These are phyloP conservation scores for Symbiodinium pilosum DNA, from an alignment of 73 alveolate genomes.

Conservation along the genomic window DNA sequence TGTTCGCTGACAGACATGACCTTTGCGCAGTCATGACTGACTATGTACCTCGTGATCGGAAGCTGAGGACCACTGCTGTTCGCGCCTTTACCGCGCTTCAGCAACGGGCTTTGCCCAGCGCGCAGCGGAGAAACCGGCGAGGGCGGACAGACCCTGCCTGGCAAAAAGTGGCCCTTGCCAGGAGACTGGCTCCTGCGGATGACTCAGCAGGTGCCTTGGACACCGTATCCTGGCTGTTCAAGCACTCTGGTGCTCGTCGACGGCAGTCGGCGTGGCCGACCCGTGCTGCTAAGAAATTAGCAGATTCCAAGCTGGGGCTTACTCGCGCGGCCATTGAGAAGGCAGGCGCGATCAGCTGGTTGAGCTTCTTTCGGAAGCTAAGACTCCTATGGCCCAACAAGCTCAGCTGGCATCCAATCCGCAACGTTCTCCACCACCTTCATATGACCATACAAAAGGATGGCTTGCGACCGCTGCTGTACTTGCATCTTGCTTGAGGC, in stretches of 20 bases:
- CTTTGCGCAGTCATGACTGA: background rate
- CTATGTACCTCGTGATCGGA: background rate
- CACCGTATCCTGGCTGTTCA: background rate
- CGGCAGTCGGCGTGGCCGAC: background rate
- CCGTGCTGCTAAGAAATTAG: background rate
- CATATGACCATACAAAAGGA: no score
- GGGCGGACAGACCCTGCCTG: conserved; percentile 8
- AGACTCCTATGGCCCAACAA: background rate
- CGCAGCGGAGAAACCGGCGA: background rate
- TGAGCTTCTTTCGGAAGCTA: background rate
- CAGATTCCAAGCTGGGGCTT: background rate
- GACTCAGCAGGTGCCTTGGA: background rate
- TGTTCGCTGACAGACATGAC: background rate
- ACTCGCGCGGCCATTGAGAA: background rate
- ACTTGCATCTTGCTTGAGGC: no score
- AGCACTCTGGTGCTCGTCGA: background rate
- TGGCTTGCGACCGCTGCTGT: no score
- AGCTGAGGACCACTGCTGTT: no score
- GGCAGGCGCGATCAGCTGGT: background rate
- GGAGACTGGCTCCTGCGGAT: background rate
- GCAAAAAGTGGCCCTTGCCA: conserved; percentile 7
- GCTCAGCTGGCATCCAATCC: no score
- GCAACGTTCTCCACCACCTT: no score
- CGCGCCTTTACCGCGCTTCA: background rate
- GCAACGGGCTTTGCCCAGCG: background rate